phyloP scores from a whole-genome alignment of 2,329 filamentous ascomycete species.

The Bipolaris oryzae region DNA sequence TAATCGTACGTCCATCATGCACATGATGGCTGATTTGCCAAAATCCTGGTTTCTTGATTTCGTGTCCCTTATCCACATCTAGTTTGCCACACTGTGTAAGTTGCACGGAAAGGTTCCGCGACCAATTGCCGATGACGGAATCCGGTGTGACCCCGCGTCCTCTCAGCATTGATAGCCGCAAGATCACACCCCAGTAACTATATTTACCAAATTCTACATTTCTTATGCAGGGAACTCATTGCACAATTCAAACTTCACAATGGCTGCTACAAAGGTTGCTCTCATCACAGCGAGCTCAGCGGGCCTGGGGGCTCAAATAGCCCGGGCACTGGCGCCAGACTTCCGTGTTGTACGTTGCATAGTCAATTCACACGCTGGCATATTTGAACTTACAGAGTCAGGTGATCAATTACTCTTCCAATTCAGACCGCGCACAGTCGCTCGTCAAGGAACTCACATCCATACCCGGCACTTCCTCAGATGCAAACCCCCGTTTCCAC shows the following conservation, averaged over 20 bases:
- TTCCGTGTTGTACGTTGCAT: slow-evolving; percentile 50
- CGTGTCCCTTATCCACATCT: too few relatives aligned
- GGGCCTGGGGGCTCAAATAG: slow-evolving; percentile 56
- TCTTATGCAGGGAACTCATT: too few relatives aligned
- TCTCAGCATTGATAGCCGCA: slow-evolving; percentile 1
- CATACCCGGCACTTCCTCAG: slow-evolving; percentile 41
- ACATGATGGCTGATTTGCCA: too few relatives aligned
- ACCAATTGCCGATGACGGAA: slow-evolving; percentile 3
- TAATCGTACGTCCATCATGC: too few relatives aligned
- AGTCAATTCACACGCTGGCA: neutral
- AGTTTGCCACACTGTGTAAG: neutral
- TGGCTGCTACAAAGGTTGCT: slow-evolving; percentile 53
- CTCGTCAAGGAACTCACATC: slow-evolving; percentile 52
- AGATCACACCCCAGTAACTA: neutral
- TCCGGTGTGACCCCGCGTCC: slow-evolving; percentile 3
- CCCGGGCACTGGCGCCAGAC: slow-evolving; percentile 54
- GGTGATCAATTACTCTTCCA: slow-evolving; percentile 58
- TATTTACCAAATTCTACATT: neutral
- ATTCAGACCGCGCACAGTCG: slow-evolving; percentile 48
- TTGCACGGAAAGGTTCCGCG: slow-evolving; percentile 9
- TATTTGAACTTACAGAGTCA: slow-evolving; percentile 17
- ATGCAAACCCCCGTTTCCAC: slow-evolving; percentile 48
- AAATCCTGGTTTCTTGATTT: too few relatives aligned
- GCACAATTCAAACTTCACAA: slow-evolving; percentile 9
- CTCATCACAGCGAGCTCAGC: slow-evolving; percentile 58